phyloP scores from a whole-genome alignment of 106 monocot genomes.

The Platanthera zijinensis region DNA sequence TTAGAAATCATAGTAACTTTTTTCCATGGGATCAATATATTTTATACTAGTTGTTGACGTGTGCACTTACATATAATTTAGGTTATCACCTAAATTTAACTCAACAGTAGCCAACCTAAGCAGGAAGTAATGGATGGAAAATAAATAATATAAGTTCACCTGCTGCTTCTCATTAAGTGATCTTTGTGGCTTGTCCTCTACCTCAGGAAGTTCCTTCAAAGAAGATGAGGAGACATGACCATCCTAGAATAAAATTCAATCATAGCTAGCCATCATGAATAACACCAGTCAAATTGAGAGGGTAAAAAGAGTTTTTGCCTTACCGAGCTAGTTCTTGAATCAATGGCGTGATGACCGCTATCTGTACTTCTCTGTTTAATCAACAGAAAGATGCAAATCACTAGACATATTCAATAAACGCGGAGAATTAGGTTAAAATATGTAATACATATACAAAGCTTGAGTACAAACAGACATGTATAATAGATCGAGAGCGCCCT shows the following conservation, averaged over 20 bases:
- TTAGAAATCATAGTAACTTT: too few relatives aligned
- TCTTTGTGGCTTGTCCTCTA: slow-evolving; percentile 91
- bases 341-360: slow-evolving; percentile 32
- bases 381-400: slow-evolving; percentile 7
- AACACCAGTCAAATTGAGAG: background rate
- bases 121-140: background rate
- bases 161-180: slow-evolving; percentile 99
- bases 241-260: slow-evolving; percentile 36
- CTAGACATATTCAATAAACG: background rate
- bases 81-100: background rate
- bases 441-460: background rate
- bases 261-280: background rate
- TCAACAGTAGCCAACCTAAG: background rate
- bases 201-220: slow-evolving; percentile 56
- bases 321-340: slow-evolving; percentile 42
- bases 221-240: slow-evolving; percentile 25
- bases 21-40: too few relatives aligned
- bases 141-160: slow-evolving; percentile 18
- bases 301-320: slow-evolving; percentile 15
- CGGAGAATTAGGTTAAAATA: background rate
- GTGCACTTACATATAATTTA: too few relatives aligned
- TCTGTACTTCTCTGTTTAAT: slow-evolving; percentile 67
- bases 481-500: slow-evolving; percentile 78
- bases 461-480: slow-evolving; percentile 36
- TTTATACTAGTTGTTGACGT: too few relatives aligned